Conservation (phyloP, 345 rosid species). For the Nephelium lappaceum region DNA sequence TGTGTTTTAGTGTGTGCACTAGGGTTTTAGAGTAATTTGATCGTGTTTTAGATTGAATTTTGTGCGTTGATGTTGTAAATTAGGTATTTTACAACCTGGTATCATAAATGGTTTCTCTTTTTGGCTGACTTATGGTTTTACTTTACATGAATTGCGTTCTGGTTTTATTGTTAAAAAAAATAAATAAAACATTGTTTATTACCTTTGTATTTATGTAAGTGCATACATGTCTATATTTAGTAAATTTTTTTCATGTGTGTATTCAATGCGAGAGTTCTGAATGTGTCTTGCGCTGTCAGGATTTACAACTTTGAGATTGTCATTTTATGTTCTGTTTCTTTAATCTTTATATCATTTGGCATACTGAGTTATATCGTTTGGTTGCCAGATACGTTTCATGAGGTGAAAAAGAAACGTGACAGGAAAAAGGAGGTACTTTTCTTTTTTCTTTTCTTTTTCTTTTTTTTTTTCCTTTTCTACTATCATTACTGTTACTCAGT, state of each 20-base stretch:
- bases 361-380: not conserved
- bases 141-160: slow-evolving; percentile 4
- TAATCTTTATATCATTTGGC: not conserved
- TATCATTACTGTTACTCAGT: not conserved
- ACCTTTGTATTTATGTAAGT: not conserved
- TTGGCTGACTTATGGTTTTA: not conserved
- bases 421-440: slow-evolving; percentile 66
- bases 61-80: slow-evolving; percentile 16
- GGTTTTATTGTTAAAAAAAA: not conserved
- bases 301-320: not conserved
- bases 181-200: not conserved
- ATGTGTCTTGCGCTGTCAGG: not conserved
- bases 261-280: not conserved
- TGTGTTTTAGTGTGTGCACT: not conserved
- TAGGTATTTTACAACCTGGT: not conserved
- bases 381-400: slow-evolving; percentile 86
- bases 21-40: slow-evolving; percentile 1
- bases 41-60: slow-evolving; percentile 1
- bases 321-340: slow-evolving; percentile 2
- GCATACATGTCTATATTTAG: not conserved
- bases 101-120: not conserved
- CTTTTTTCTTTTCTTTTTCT: slow-evolving; percentile 11
- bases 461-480: not conserved
- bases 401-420: slow-evolving; percentile 73
- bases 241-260: not conserved